phyloP scores from a whole-genome alignment of 192 early-diverging fungal genomes.

The Coemansia sp. region DNA sequence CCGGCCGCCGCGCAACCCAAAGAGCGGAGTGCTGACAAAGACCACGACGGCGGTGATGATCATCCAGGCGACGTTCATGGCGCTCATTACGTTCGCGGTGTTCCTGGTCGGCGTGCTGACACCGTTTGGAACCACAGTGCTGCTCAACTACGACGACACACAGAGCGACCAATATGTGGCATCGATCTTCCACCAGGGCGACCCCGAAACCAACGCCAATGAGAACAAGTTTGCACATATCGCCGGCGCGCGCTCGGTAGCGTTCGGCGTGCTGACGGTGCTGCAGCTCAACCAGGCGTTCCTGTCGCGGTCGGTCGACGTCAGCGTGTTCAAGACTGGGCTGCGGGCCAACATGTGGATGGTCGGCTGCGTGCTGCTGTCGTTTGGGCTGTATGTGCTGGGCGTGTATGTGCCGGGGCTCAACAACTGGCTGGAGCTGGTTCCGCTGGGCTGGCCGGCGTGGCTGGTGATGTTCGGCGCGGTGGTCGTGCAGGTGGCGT shows the following conservation, averaged over 20 bases:
- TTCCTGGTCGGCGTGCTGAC: constrained; percentile 60
- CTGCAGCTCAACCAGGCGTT: constrained; percentile 90
- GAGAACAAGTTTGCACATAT: constrained; percentile 45
- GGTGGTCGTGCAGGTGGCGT: constrained; percentile 54
- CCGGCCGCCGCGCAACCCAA: constrained; percentile 75
- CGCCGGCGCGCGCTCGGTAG: constrained; percentile 50
- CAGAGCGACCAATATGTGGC: constrained; percentile 36
- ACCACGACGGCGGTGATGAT: constrained; percentile 65
- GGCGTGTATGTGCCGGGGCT: constrained; percentile 79
- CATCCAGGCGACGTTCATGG: constrained; percentile 72
- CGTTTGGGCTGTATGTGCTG: constrained; percentile 68
- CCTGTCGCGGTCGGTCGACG: constrained; percentile 69
- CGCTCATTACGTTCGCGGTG: constrained; percentile 60
- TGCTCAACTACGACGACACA: constrained; percentile 18
- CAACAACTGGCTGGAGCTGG: constrained; percentile 59
- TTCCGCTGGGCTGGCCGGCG: constrained; percentile 56
- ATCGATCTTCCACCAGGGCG: constrained; percentile 47
- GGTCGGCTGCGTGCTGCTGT: constrained; percentile 71
- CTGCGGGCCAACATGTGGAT: constrained; percentile 79
- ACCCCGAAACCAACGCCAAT: constrained; percentile 47
- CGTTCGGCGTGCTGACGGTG: constrained; percentile 80
- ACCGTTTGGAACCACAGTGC: constrained; percentile 38
- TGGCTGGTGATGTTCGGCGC: constrained; percentile 67
- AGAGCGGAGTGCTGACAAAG: constrained; percentile 69
- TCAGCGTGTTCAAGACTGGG: constrained; percentile 74